phyloP scores from a whole-genome alignment of 2,329 filamentous ascomycete genomes.

The Balansia obtecta region DNA sequence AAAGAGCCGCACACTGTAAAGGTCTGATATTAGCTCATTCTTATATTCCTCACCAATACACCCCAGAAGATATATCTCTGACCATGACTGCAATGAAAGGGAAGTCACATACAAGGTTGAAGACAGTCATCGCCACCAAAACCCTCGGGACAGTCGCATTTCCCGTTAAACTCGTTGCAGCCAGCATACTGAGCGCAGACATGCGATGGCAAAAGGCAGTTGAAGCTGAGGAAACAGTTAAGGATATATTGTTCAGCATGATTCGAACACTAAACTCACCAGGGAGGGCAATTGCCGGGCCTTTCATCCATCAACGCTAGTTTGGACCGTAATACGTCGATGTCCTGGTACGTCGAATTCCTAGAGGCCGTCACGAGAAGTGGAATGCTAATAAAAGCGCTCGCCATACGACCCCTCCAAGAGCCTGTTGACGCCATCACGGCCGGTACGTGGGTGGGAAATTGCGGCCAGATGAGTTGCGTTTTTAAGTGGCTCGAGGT shows the following conservation, averaged over 20 bases:
- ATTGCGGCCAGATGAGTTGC: constrained; percentile 2
- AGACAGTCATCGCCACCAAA: constrained; percentile 94
- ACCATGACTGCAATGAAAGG: too few relatives aligned
- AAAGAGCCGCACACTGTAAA: constrained; percentile 69
- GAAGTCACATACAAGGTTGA: constrained; percentile 48
- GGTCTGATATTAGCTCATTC: neutral
- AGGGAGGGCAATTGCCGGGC: constrained; percentile 68
- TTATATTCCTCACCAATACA: neutral
- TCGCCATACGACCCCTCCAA: constrained; percentile 25
- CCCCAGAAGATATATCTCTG: too few relatives aligned
- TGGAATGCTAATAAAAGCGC: constrained; percentile 28
- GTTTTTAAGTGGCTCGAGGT: neutral
- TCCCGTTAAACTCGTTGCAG: constrained; percentile 82
- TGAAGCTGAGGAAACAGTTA: constrained; percentile 55
- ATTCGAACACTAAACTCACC: constrained; percentile 29
- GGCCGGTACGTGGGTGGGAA: constrained; percentile 11
- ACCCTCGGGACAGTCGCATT: constrained; percentile 83
- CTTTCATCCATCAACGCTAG: constrained; percentile 61
- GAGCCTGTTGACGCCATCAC: constrained; percentile 26
- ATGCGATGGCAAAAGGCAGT: constrained; percentile 90
- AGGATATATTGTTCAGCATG: constrained; percentile 13
- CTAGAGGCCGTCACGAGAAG: constrained; percentile 25
- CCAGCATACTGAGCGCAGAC: constrained; percentile 80
- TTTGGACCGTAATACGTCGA: constrained; percentile 50
- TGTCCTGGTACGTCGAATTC: constrained; percentile 47